phyloP scores from a whole-genome alignment of 306 rosid genomes.

The Mimosa bimucronata region DNA sequence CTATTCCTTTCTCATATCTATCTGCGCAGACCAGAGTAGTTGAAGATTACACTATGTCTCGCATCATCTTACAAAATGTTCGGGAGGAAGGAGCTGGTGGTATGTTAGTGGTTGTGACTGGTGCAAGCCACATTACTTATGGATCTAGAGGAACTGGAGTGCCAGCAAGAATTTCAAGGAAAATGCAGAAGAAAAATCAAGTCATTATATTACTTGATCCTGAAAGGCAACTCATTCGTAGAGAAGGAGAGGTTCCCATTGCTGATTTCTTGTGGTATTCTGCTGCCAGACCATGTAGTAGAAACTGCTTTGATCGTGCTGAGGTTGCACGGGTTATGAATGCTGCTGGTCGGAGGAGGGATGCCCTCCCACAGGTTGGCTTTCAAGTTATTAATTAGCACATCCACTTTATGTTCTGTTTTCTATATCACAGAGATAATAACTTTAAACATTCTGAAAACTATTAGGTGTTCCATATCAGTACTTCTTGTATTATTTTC shows the following conservation, averaged over 20 bases:
- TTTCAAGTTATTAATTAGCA: background rate
- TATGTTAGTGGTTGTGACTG: constrained; percentile 86
- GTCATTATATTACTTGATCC: constrained; percentile 87
- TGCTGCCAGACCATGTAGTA: constrained; percentile 86
- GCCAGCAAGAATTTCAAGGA: constrained; percentile 89
- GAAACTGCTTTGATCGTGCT: constrained; percentile 97
- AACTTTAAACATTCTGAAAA: constrained; percentile 21
- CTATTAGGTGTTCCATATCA: constrained; percentile 10
- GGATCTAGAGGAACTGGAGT: constrained; percentile 93
- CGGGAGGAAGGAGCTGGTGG: constrained; percentile 67
- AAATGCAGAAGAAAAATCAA: constrained; percentile 89
- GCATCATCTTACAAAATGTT: constrained; percentile 65
- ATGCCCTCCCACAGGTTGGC: constrained; percentile 94
- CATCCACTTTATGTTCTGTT: constrained; percentile 30
- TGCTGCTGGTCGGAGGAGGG: constrained; percentile 94
- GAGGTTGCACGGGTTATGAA: constrained; percentile 98
- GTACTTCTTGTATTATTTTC: background rate
- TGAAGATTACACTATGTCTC: constrained; percentile 86
- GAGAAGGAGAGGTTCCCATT: constrained; percentile 92
- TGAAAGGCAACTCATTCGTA: constrained; percentile 85
- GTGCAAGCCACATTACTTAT: constrained; percentile 86
- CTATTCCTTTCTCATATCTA: constrained; percentile 81
- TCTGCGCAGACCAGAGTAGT: constrained; percentile 93
- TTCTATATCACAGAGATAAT: constrained; percentile 29
- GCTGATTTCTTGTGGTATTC: constrained; percentile 99